A percentile compares a stretch with the other conserved stretches of the same genome.
Evolutionary conservation across 306 rosid genomes (phyloP).

Genomic region (Morella rubra): DNA sequence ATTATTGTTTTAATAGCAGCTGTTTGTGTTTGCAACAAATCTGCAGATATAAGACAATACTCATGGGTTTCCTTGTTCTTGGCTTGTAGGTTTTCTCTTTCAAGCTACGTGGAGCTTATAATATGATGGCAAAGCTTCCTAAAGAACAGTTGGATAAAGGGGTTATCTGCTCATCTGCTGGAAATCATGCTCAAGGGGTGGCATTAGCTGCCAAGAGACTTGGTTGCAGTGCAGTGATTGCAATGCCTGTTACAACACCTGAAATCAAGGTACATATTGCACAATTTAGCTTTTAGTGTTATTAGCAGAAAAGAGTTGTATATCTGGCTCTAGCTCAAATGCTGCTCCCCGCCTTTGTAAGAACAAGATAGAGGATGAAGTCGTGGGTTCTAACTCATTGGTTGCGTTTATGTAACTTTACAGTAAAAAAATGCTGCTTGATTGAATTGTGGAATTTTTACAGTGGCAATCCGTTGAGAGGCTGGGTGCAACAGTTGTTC

Average conservation of each 20-base stretch:
- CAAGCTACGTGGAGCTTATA: constrained; percentile 96
- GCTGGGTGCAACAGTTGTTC: constrained; percentile 83
- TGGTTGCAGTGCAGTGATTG: constrained; percentile 78
- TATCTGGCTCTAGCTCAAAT: neutral
- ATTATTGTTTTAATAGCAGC: neutral
- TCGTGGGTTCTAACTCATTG: neutral
- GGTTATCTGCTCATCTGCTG: constrained; percentile 96
- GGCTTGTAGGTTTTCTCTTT: constrained; percentile 76
- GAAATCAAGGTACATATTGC: constrained; percentile 69
- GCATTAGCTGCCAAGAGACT: constrained; percentile 82
- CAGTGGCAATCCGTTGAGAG: constrained; percentile 90
- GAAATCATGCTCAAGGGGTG: constrained; percentile 99
- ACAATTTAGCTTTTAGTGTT: constrained; percentile 3
- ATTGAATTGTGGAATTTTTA: constrained; percentile 15
- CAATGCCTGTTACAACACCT: constrained; percentile 87
- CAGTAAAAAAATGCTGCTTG: neutral
- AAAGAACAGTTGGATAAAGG: constrained; percentile 68
- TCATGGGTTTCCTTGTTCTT: constrained; percentile 12
- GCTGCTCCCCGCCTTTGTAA: neutral
- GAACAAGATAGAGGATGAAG: neutral
- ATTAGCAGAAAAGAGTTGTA: neutral
- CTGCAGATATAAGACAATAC: constrained; percentile 3
- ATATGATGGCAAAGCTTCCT: constrained; percentile 90
- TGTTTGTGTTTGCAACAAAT: too few relatives aligned
- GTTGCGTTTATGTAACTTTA: neutral